phyloP scores from a whole-genome alignment of 768 basidiomycete species.

The Phaeotremella skinneri region DNA sequence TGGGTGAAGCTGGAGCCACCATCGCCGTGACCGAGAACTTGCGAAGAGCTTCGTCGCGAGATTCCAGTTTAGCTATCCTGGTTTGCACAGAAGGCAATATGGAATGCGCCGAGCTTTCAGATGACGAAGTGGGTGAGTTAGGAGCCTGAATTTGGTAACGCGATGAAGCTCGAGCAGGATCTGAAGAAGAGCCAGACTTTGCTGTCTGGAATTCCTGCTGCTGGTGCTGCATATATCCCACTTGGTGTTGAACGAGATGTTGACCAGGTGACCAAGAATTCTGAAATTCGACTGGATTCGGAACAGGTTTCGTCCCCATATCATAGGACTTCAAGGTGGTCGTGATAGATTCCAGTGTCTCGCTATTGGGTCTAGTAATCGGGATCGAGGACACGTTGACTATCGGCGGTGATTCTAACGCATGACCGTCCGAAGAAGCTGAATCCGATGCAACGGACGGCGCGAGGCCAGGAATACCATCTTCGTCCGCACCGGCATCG shows the following conservation, averaged over 20 bases:
- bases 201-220: background rate
- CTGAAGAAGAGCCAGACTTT: background rate
- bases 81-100: constrained; percentile 42
- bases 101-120: constrained; percentile 21
- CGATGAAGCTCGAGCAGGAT: background rate
- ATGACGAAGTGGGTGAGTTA: constrained; percentile 2
- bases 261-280: background rate
- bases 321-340: background rate
- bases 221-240: background rate
- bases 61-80: constrained; percentile 48
- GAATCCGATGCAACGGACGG: constrained; percentile 38
- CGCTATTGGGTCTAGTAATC: background rate
- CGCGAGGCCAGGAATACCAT: constrained; percentile 30
- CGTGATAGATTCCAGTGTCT: background rate
- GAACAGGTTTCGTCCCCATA: background rate
- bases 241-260: background rate
- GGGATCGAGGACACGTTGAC: background rate
- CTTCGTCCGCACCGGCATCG: constrained; percentile 13
- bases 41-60: constrained; percentile 42
- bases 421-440: constrained; percentile 37
- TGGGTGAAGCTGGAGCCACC: constrained; percentile 1
- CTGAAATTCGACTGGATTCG: background rate
- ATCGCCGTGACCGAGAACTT: constrained; percentile 39
- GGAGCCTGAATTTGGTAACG: background rate
- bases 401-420: constrained; percentile 27